Evolutionary conservation across 2,329 filamentous ascomycete species (phyloP), one percentile per base, ranked within the genome.

Genomic region (Xylaria sp.): DNA sequence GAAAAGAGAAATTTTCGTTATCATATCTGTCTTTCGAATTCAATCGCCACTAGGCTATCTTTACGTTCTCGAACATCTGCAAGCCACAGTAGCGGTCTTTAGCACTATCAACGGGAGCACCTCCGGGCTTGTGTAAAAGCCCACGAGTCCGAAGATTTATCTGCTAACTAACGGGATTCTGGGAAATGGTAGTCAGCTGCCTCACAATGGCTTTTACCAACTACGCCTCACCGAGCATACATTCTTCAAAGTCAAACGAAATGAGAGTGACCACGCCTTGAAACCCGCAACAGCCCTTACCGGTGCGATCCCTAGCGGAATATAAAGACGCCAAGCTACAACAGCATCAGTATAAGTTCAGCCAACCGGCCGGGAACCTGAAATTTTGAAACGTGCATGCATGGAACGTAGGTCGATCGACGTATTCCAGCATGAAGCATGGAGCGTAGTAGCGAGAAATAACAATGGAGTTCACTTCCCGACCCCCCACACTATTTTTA

Each of bases 251-350:
- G 38, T 23, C 11, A 19, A 15, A 37, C 43, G 25, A 33, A 21
- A 56, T 33, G 23, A 41, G 25, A 47, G 17, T 35, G 27, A 51
- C 35, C 35, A 43, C 27, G 52, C 48, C 40, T 47, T 33, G 27
- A 37, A 44, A 17, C 29, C 40, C 25, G 33, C 15, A 21, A 33
- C 17, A 8, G 29, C 8, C 33, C 29, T 33, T n/a, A 48, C 40
- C 35, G 9, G 40, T 19, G 47, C 27, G 25, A 33, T 48, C 15
- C 38, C 23, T n/a, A 48, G 33, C 38, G 33, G 27, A 29, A 51
- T 11, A 52, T 29, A 41, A 38, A 19, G 21, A 27, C 23, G 49
- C 54, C 54, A 62, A 58, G 54, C 40, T 48, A 31, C 40, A 53
- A 53, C 33, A 41, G 4, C 19, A 21, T 29, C 33, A 51, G 43